Percentiles rank a stretch among this genome's conserved stretches.
These are phyloP conservation scores for Yamadazyma oceani DNA, from an alignment of 1,139 yeast genomes.

Conservation along the genomic window DNA sequence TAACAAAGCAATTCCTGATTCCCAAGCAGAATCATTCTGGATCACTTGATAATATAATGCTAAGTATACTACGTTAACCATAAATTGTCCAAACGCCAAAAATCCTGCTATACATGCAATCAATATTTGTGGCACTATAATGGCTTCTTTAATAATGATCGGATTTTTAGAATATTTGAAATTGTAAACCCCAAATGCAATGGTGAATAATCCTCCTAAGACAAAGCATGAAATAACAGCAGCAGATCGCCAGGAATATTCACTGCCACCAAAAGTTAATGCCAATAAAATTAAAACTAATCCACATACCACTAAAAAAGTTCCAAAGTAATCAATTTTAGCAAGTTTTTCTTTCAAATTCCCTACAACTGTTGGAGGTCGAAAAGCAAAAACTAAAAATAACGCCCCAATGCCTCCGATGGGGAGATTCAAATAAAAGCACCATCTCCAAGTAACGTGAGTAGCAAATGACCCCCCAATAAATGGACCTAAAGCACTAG, in stretches of 20 bases:
- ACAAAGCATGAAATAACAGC: slow-evolving; percentile 55
- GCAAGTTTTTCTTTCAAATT: slow-evolving; percentile 38
- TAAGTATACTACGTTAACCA: slow-evolving; percentile 44
- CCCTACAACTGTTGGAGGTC: slow-evolving; percentile 53
- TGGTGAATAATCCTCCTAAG: slow-evolving; percentile 48
- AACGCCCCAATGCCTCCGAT: slow-evolving; percentile 58
- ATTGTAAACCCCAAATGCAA: slow-evolving; percentile 48
- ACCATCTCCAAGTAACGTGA: slow-evolving; percentile 74
- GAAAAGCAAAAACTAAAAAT: slow-evolving; percentile 47
- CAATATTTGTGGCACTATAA: slow-evolving; percentile 35
- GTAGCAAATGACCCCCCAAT: slow-evolving; percentile 68
- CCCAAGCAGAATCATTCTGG: slow-evolving; percentile 47
- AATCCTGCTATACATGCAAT: slow-evolving; percentile 39
- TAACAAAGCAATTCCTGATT: slow-evolving; percentile 58
- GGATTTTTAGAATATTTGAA: slow-evolving; percentile 47
- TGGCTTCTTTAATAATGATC: slow-evolving; percentile 43
- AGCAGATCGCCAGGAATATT: slow-evolving; percentile 47
- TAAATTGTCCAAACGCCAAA: slow-evolving; percentile 44
- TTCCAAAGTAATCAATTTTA: slow-evolving; percentile 36
- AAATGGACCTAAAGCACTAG: slow-evolving; percentile 63
- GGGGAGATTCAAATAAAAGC: slow-evolving; percentile 72
- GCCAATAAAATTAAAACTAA: slow-evolving; percentile 33
- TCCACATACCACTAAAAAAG: slow-evolving; percentile 29
- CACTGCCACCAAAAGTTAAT: slow-evolving; percentile 36
- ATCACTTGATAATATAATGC: slow-evolving; percentile 60